Base-by-base conservation (phyloP, 768 basidiomycete genomes). In the Rubroboletus pulcherrimus region DNA sequence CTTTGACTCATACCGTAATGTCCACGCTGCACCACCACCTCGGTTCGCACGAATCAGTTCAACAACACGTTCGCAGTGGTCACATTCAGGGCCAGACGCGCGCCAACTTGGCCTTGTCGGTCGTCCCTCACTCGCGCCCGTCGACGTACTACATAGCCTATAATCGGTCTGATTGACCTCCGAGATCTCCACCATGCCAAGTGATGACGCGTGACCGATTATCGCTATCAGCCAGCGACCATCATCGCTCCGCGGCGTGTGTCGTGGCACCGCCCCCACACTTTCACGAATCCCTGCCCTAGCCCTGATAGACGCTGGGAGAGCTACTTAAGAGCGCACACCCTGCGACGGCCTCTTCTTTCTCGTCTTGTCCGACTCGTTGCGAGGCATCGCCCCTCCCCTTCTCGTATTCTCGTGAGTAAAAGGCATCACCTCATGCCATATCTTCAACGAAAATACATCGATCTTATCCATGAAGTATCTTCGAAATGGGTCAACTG, bases 401-500 rank as follows among this genome's bases (percentile, higher is more conserved):
- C 33, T 48, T 44, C 21, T 15, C 21, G n/a, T 46, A 26, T 26
- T 35, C 31, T 49, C 45, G 19, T 44, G 33, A 31, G 41, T 49
- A 31, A 48, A 48, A 17, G 1, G 14, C 21, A 14, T 38, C 53
- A 29, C 21, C 46, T 17, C 31, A 63, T 62, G 57, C 19, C 30
- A 4, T 21, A 7, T 29, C 56, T 63, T 5, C 63, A 66, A 4
- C 66, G 74, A 46, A 74, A 75, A 48, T 75, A 66, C 60, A 55
- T 66, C 43, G 74, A 75, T 39, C 71, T 75, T n/a, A 70, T 75
- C 45, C 64, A 31, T 1, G 41, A 54, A 0, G 59, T 49, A 5
- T 67, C 71, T 29, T 70, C 72, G 5, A 75, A 74, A 58, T 75
- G 73, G 74, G 72, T 62, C 43, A 75, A 68, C 54, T 75, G 71